Conservation (phyloP, 257 asterid species). For the Solanum chmielewskii region DNA sequence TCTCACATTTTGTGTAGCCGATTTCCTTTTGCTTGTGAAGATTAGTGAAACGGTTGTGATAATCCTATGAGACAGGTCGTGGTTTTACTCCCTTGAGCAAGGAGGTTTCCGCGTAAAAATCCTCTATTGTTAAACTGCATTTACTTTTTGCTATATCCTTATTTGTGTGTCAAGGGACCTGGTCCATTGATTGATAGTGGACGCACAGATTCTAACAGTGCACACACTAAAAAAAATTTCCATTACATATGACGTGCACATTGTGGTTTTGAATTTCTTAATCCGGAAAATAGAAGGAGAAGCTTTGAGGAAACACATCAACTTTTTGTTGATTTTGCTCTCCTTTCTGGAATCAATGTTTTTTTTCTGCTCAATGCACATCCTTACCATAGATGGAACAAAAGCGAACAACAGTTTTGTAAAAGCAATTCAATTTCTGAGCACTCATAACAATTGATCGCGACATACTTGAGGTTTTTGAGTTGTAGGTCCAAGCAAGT, state of each 20-base stretch:
- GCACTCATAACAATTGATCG: neutral
- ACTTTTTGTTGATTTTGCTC: neutral
- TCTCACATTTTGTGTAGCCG: no score
- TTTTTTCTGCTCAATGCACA: neutral
- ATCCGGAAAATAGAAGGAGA: neutral
- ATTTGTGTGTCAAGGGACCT: no score
- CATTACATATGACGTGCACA: neutral
- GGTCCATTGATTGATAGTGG: no score
- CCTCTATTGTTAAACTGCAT: no score
- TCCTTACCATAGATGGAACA: neutral
- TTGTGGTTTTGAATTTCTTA: neutral
- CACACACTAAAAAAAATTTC: neutral
- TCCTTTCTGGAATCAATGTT: neutral
- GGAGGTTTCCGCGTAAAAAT: no score
- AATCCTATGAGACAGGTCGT: no score
- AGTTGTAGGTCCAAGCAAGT: neutral
- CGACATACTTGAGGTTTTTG: neutral
- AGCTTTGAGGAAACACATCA: neutral
- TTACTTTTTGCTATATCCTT: no score
- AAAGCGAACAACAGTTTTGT: neutral
- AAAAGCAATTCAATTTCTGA: neutral
- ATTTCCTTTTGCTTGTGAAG: no score
- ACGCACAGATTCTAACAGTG: no score
- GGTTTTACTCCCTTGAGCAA: no score
- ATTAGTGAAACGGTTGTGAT: no score